Evolutionary conservation across 331 rosid genomes (phyloP), one percentile per base, ranked within the genome.

Genomic region (Malus hybrid): DNA sequence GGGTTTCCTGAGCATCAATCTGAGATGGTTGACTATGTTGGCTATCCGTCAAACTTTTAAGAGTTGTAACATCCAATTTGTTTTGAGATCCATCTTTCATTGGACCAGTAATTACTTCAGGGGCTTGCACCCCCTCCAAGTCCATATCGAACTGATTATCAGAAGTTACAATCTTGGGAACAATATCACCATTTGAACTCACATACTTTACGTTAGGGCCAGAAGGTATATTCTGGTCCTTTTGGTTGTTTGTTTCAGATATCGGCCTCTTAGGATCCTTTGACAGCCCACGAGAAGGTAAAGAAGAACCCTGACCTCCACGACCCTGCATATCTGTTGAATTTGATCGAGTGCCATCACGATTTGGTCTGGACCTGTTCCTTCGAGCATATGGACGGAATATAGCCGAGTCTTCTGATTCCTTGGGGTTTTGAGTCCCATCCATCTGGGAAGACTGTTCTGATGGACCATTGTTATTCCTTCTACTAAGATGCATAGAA

Each of bases 381-480:
- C 99, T 89, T 80, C 99, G 96, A 56, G 98, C 93, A 85, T 95
- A 95, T 74, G 98, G 99, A 57, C 96, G 91, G 74, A 95, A 81
- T 78, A 95, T 87, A 52, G 98, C 96, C 13, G 93, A 95, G 81
- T 95, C 99, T 79, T 95, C 99, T 0, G 93, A 83, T 79, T 95
- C 99, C 87, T 92, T 95, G 68, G 90, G 86, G 82, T 89, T 90
- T 73, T 85, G 93, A 80, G 87, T 83, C 76, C 90, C 92, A 56
- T 89, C 97, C 88, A 92, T 84, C 73, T 84, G 93, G 39, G 97
- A 92, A 70, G 97, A 95, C 76, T 90, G 98, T 80, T 89, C 98
- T 14, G 96, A 90, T 76, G 86, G 97, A 84, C 85, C 80, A 68
- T 88, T 69, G 57, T 80, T 83, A 79, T 78, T 83, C 79, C 90